Base-by-base conservation (phyloP, 1,284 basidiomycete species). In the Malassezia cuniculi region DNA sequence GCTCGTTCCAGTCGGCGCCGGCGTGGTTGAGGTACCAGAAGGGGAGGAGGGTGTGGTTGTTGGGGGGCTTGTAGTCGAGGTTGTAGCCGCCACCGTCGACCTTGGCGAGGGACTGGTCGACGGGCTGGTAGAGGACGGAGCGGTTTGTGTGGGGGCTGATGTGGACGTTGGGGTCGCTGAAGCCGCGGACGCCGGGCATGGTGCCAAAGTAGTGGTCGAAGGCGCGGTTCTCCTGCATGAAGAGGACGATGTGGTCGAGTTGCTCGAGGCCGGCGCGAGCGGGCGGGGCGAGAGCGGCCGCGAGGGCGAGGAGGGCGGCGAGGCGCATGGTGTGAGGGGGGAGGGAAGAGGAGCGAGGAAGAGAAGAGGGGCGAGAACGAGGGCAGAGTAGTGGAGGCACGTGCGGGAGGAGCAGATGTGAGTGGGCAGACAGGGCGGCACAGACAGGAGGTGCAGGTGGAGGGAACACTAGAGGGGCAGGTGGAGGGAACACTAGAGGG, bases 131-230 rank as follows among this genome's bases (percentile, higher is more conserved):
- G 38, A 47, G 56, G 29, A 38, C 49, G 4, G 45, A 19, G 25
- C 36, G 46, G 21, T 34, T 41, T 12, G 54, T 52, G 34, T 57
- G 39, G 11, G 31, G 27, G 27, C 42, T 42, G 27, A 57, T 48
- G 22, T 39, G 41, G 6, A 55, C 47, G 35, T 57, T 57, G 17
- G 54, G 54, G 26, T 57, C 54, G n/a, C 27, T 39, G 37, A 57
- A 57, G 26, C 54, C 54, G 31, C 54, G 41, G 20, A 54, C 40
- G 29, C 54, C 54, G 6, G 42, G 39, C 29, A 54, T 41, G 14
- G 55, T 45, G 5, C 46, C 46, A 39, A 55, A 57, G 34, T 57
- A 57, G 38, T 56, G 54, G 28, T 57, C 54, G 21, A 56, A 57
- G 14, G 54, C 54, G 10, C 54, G 27, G 42, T 57, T 56, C 32